Conservation (phyloP, 331 rosid species). For the Quercus lobata region DNA sequence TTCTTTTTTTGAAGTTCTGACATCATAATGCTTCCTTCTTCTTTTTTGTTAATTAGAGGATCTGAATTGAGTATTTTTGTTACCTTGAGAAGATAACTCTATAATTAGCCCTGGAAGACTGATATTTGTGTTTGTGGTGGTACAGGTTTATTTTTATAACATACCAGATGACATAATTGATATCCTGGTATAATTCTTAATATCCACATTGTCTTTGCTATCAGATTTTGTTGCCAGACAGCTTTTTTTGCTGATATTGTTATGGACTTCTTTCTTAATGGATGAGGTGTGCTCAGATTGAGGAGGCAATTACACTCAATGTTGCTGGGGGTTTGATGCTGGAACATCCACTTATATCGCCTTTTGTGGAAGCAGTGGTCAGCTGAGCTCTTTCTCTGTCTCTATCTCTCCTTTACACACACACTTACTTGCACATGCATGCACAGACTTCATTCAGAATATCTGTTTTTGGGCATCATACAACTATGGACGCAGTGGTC, state of each 20-base stretch:
- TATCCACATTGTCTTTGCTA: slow-evolving; percentile 25
- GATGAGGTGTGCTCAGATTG: slow-evolving; percentile 64
- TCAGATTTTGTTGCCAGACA: slow-evolving; percentile 12
- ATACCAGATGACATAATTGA: slow-evolving; percentile 81
- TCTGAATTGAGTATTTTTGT: neutral
- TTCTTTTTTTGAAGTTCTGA: neutral
- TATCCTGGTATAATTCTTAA: slow-evolving; percentile 49
- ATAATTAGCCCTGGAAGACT: neutral
- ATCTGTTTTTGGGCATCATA: neutral
- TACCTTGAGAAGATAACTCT: neutral
- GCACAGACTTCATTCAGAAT: neutral
- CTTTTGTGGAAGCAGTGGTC: slow-evolving; percentile 90
- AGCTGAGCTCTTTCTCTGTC: slow-evolving; percentile 21
- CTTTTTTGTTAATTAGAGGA: neutral
- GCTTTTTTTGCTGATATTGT: slow-evolving; percentile 25
- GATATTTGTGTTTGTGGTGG: slow-evolving; percentile 21
- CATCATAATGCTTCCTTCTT: neutral
- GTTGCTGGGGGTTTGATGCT: slow-evolving; percentile 95
- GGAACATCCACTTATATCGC: slow-evolving; percentile 84
- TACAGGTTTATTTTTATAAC: slow-evolving; percentile 80
- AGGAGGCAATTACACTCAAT: slow-evolving; percentile 67
- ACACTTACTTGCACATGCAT: slow-evolving; percentile 3
- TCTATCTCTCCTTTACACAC: slow-evolving; percentile 9
- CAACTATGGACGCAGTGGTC: slow-evolving; percentile 43
- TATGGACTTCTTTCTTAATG: slow-evolving; percentile 43